Evolutionary conservation across 768 basidiomycete species (phyloP).

Genomic region (Psilocybe subaeruginosa): DNA sequence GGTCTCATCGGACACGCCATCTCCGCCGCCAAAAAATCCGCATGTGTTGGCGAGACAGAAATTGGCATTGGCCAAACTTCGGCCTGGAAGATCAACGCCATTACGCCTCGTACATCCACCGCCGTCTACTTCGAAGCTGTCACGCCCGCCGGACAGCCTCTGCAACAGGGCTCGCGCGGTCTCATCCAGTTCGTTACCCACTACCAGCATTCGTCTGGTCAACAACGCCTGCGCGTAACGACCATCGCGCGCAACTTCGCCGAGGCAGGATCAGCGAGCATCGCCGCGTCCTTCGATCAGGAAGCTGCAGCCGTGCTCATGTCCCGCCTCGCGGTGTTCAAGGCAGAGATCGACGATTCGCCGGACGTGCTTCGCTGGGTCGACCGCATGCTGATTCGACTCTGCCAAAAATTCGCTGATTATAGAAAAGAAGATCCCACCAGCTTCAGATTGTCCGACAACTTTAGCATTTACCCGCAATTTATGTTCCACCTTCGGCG

Average conservation of each 20-base stretch:
- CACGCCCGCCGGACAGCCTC: constrained; percentile 93
- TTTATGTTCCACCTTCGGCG: constrained; percentile 99
- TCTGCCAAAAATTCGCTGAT: constrained; percentile 99
- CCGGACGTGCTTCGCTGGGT: constrained; percentile 97
- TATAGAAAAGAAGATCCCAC: constrained; percentile 97
- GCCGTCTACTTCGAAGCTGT: constrained; percentile 99
- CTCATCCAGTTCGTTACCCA: constrained; percentile 99
- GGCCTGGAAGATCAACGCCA: constrained; percentile 95
- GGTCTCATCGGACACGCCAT: constrained; percentile 98
- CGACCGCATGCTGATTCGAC: constrained; percentile 96
- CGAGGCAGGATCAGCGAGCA: constrained; percentile 91
- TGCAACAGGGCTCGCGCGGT: constrained; percentile 88
- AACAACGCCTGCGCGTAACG: constrained; percentile 92
- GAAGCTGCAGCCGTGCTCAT: constrained; percentile 97
- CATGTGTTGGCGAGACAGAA: constrained; percentile 97
- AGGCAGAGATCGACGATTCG: constrained; percentile 98
- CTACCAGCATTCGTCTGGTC: constrained; percentile 96
- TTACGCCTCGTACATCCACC: constrained; percentile 85
- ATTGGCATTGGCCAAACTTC: constrained; percentile 99
- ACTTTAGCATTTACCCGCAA: constrained; percentile 99
- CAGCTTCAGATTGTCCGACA: constrained; percentile 91
- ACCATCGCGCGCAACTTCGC: constrained; percentile 98
- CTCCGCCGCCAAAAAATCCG: constrained; percentile 95
- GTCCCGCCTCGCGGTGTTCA: constrained; percentile 99
- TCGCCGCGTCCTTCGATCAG: constrained; percentile 95